Evolutionary conservation across 2,329 filamentous ascomycete species (phyloP).

Genomic region (Aspergillus niger): DNA sequence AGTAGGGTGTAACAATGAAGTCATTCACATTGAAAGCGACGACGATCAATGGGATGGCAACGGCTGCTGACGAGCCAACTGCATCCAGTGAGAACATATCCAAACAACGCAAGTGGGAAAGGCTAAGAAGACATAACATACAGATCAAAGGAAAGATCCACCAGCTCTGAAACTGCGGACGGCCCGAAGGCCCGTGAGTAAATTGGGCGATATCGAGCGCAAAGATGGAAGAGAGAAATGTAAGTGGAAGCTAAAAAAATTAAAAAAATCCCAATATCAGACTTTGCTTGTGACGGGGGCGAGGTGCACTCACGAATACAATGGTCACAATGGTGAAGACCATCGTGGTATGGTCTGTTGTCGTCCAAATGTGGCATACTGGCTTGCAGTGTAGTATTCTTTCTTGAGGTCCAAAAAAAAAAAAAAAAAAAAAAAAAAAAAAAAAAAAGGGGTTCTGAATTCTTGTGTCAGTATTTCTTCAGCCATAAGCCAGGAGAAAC

Average conservation of each 20-base stretch:
- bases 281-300: background rate
- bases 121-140: background rate
- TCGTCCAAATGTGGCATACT: constrained; percentile 17
- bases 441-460: too few relatives aligned
- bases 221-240: constrained; percentile 19
- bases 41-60: background rate
- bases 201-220: constrained; percentile 19
- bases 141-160: constrained; percentile 22
- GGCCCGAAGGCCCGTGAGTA: constrained; percentile 6
- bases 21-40: background rate
- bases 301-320: constrained; percentile 12
- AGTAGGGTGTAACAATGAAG: background rate
- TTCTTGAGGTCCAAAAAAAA: constrained; percentile 18
- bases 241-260: constrained; percentile 16
- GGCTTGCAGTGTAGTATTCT: constrained; percentile 21
- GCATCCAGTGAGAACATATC: background rate
- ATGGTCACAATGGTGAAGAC: constrained; percentile 23
- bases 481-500: background rate
- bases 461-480: background rate
- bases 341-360: constrained; percentile 21
- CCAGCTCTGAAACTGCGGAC: constrained; percentile 2
- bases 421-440: too few relatives aligned
- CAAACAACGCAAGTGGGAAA: too few relatives aligned
- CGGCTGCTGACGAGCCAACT: background rate
- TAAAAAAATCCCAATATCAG: background rate